Percentiles rank a stretch among this genome's conserved stretches.
Evolutionary conservation across 306 rosid genomes (phyloP).

Genomic region (cucumber (Cucumis sativus)): Cucumber_9930_V3 NC_026659.2:28266501-28267000

Average conservation of each 20-base stretch:
- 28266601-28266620: constrained; percentile 77
- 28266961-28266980: no score
- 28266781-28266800: constrained; percentile 49
- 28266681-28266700: constrained; percentile 45
- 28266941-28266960: no score
- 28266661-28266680: constrained; percentile 36
- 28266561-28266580: no score
- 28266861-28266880: no score
- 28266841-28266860: not conserved
- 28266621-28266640: constrained; percentile 71
- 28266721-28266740: constrained; percentile 31
- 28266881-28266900: no score
- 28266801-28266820: constrained; percentile 38
- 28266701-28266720: constrained; percentile 93
- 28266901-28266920: no score
- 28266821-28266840: constrained; percentile 49
- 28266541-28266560: no score
- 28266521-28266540: no score
- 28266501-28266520: no score
- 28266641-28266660: constrained; percentile 70
- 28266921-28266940: no score
- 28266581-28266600: not conserved
- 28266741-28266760: constrained; percentile 32
- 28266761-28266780: constrained; percentile 54
- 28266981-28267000: no score